These are phyloP conservation scores for Tricholoma flavovirens DNA, from an alignment of 768 basidiomycete genomes.

Conservation along the genomic window DNA sequence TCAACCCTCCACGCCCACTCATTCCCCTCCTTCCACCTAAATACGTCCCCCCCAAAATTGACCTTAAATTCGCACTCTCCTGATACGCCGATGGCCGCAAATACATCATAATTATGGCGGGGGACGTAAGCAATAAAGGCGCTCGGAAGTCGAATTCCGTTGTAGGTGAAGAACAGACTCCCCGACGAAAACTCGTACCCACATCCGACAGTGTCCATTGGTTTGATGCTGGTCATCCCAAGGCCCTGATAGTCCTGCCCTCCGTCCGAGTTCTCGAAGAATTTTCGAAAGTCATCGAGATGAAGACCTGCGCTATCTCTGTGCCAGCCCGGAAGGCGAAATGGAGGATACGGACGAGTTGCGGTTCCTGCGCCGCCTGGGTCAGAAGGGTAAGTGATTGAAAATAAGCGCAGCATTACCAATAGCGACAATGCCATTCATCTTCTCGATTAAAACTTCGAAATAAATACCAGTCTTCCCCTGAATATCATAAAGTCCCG, in stretches of 20 bases:
- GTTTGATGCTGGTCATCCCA: conserved; percentile 23
- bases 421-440: conserved; percentile 57
- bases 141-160: conserved; percentile 47
- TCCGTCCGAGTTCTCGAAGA: conserved; percentile 63
- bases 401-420: conserved; percentile 30
- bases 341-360: conserved; percentile 59
- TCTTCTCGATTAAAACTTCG: conserved; percentile 49
- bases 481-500: conserved; percentile 53
- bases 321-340: conserved; percentile 70
- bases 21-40: conserved; percentile 60
- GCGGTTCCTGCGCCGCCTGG: conserved; percentile 41
- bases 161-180: conserved; percentile 59
- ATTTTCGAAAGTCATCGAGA: conserved; percentile 68
- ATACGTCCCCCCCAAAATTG: conserved; percentile 59
- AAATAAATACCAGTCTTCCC: conserved; percentile 58
- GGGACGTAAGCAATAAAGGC: conserved; percentile 62
- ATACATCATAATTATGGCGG: conserved; percentile 46
- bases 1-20: conserved; percentile 64
- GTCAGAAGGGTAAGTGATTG: not conserved
- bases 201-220: conserved; percentile 55
- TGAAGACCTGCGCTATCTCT: conserved; percentile 59
- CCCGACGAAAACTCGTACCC: conserved; percentile 54
- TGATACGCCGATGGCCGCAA: conserved; percentile 57
- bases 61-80: conserved; percentile 51
- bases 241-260: conserved; percentile 48